Conservation (phyloP, 805 yeast genomes). For the Martiniozyma abietophila region DNA sequence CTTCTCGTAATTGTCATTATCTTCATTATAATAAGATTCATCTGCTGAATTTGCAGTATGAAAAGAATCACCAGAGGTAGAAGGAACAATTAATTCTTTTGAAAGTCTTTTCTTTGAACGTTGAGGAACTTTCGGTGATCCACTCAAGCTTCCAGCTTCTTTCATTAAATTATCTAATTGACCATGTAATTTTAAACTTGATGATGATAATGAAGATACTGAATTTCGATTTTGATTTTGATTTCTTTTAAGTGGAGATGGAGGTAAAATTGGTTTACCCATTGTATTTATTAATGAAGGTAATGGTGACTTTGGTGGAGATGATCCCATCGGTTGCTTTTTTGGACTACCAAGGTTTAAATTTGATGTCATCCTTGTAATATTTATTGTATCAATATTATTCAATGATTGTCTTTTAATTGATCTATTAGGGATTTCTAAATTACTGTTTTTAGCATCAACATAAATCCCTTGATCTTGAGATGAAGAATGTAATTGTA, state of each 20-base stretch:
- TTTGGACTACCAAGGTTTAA: slow-evolving; percentile 5
- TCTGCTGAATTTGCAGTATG: slow-evolving; percentile 13
- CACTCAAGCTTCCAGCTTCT: no score
- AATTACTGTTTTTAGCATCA: not conserved
- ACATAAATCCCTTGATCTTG: not conserved
- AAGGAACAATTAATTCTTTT: slow-evolving; percentile 1
- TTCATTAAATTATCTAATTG: slow-evolving; percentile 26
- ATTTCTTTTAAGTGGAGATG: slow-evolving; percentile 1
- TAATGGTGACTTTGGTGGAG: slow-evolving; percentile 13
- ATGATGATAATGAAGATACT: slow-evolving; percentile 1
- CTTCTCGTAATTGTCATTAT: slow-evolving; percentile 1
- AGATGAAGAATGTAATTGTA: slow-evolving; percentile 3
- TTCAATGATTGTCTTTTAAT: slow-evolving; percentile 20
- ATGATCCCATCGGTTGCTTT: not conserved
- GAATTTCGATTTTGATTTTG: not conserved
- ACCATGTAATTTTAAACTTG: slow-evolving; percentile 16
- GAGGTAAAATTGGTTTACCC: not conserved
- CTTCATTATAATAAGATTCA: not conserved
- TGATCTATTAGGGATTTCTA: slow-evolving; percentile 25
- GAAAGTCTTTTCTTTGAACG: no score
- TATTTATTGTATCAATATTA: slow-evolving; percentile 5
- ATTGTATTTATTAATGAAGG: slow-evolving; percentile 5
- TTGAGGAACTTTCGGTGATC: no score
- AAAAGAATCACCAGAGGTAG: slow-evolving; percentile 9
- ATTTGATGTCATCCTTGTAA: slow-evolving; percentile 6